Evolutionary conservation across 2,329 filamentous ascomycete species (phyloP).

Genomic region (Fusarium veterinarium): DNA sequence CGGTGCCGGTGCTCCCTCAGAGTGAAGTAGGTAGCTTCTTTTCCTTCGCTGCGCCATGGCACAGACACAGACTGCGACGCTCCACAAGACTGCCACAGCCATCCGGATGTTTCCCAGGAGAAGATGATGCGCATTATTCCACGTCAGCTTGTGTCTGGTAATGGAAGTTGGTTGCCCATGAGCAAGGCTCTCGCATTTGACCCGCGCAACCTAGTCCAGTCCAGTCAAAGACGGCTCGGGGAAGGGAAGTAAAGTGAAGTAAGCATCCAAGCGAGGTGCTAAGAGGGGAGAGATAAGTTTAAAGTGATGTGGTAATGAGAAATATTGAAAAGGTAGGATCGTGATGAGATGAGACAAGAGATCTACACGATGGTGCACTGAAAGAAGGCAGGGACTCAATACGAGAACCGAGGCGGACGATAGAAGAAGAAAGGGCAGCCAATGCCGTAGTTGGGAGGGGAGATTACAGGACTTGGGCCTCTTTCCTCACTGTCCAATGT

Average conservation of each 20-base stretch:
- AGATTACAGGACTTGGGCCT: conserved; percentile 41
- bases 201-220: conserved; percentile 4
- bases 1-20: conserved; percentile 16
- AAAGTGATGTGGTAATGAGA: background rate
- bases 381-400: conserved; percentile 12
- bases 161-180: background rate
- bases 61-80: conserved; percentile 24
- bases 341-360: conserved; percentile 14
- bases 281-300: conserved; percentile 28
- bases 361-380: conserved; percentile 18
- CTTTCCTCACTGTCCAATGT: conserved; percentile 11
- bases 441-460: conserved; percentile 19
- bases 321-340: conserved; percentile 1
- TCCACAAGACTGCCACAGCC: conserved; percentile 9
- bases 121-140: conserved; percentile 21
- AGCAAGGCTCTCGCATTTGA: conserved; percentile 12
- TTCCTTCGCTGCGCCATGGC: conserved; percentile 29
- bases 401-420: conserved; percentile 21
- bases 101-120: conserved; percentile 11
- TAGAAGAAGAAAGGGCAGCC: conserved; percentile 1
- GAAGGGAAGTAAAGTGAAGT: background rate
- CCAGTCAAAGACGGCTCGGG: background rate
- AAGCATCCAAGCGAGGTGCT: conserved; percentile 22
- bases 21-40: background rate
- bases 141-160: conserved; percentile 7